phyloP scores from a whole-genome alignment of 163 green algal species.

The Smithsoniella earleae region DNA sequence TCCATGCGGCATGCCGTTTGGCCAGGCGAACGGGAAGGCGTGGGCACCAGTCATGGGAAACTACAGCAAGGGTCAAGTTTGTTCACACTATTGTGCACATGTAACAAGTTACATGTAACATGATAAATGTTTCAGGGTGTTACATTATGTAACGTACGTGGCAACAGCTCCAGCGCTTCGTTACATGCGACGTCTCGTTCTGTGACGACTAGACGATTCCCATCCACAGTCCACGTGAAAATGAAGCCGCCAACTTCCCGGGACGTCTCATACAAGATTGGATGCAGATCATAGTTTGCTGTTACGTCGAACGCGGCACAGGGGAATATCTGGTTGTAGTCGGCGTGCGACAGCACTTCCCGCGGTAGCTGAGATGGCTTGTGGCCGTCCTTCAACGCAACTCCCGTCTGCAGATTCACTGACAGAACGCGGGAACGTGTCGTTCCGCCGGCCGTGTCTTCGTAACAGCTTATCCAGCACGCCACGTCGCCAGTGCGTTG shows the following conservation, averaged over 20 bases:
- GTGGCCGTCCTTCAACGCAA: conserved; percentile 10
- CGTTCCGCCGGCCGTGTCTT: neutral
- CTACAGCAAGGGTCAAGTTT: neutral
- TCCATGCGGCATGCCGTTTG: neutral
- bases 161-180: neutral
- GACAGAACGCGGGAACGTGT: neutral
- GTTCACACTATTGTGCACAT: neutral
- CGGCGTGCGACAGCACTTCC: neutral
- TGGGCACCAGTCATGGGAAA: neutral
- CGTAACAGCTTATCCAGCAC: neutral
- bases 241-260: neutral
- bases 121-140: neutral
- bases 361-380: neutral
- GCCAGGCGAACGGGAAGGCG: neutral
- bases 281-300: neutral
- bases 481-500: neutral
- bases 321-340: neutral
- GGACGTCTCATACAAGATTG: neutral
- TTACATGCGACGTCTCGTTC: neutral
- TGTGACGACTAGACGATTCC: neutral
- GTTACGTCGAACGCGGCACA: conserved; percentile 4
- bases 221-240: neutral
- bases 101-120: neutral
- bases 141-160: conserved; percentile 8
- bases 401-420: conserved; percentile 9